Conservation (phyloP, 495 filamentous ascomycete genomes). For the Aspergillus nanangensis region DNA sequence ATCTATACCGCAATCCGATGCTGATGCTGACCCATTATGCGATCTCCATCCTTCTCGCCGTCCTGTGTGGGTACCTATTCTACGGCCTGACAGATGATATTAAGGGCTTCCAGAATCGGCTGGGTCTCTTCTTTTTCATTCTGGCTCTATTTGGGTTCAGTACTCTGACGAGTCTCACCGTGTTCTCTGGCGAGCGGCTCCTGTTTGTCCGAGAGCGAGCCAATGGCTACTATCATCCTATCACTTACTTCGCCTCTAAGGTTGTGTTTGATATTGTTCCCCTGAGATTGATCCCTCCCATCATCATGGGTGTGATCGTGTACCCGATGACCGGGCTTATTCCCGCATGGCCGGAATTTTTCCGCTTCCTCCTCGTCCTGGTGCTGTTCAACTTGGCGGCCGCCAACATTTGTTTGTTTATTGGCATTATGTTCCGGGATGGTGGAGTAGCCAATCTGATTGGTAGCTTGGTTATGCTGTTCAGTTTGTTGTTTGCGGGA, state of each 20-base stretch:
- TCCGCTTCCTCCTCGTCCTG: constrained; percentile 85
- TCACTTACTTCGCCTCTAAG: constrained; percentile 95
- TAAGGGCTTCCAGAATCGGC: constrained; percentile 93
- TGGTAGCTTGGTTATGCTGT: constrained; percentile 95
- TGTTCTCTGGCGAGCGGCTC: constrained; percentile 89
- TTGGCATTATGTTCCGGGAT: constrained; percentile 92
- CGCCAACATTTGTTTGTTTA: constrained; percentile 88
- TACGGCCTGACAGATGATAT: constrained; percentile 96
- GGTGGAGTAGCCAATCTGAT: constrained; percentile 91
- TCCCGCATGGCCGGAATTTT: constrained; percentile 75
- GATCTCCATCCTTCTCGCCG: constrained; percentile 92
- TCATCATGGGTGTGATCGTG: constrained; percentile 94
- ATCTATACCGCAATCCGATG: constrained; percentile 96
- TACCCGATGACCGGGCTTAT: constrained; percentile 98
- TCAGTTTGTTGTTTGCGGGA: constrained; percentile 91
- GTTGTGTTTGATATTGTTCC: constrained; percentile 94
- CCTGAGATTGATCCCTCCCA: constrained; percentile 86
- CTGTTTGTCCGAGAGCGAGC: constrained; percentile 92
- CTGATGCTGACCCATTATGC: constrained; percentile 99
- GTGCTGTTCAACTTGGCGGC: constrained; percentile 96
- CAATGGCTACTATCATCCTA: constrained; percentile 95
- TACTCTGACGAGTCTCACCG: constrained; percentile 86
- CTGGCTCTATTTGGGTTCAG: constrained; percentile 95
- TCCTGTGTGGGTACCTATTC: constrained; percentile 92
- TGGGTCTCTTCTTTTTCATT: constrained; percentile 98